phyloP scores from a whole-genome alignment of 2,329 filamentous ascomycete genomes.

The Monilinia fructigena region DNA sequence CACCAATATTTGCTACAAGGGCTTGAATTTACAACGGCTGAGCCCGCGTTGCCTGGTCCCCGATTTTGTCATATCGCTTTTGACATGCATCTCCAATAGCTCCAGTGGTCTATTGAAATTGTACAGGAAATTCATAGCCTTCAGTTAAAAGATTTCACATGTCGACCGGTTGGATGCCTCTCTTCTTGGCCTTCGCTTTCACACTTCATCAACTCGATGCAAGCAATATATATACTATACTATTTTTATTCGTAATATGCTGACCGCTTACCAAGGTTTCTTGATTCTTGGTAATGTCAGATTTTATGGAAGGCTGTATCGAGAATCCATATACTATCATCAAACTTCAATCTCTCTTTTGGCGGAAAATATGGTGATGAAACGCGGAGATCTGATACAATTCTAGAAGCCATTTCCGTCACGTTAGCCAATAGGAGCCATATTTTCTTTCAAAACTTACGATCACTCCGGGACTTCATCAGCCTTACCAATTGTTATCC shows the following conservation, averaged over 20 bases:
- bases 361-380: slow-evolving; percentile 7
- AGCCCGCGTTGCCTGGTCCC: background rate
- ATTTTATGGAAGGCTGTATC: background rate
- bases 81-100: background rate
- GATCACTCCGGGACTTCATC: slow-evolving; percentile 11
- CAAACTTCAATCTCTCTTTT: background rate
- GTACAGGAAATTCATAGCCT: background rate
- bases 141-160: background rate
- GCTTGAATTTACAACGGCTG: slow-evolving; percentile 9
- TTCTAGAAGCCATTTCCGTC: slow-evolving; percentile 7
- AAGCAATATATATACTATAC: background rate
- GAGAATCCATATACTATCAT: slow-evolving; percentile 4
- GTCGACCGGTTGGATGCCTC: background rate
- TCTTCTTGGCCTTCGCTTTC: background rate
- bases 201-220: background rate
- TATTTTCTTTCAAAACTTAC: background rate
- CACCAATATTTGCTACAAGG: background rate
- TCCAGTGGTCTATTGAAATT: background rate
- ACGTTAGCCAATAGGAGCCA: background rate
- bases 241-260: background rate
- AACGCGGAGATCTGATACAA: slow-evolving; percentile 15
- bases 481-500: slow-evolving; percentile 26
- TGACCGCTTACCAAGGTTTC: slow-evolving; percentile 1
- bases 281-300: slow-evolving; percentile 16
- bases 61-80: background rate